Evolutionary conservation across 495 filamentous ascomycete species (phyloP).

Genomic region (Wilcoxina mikolae): DNA sequence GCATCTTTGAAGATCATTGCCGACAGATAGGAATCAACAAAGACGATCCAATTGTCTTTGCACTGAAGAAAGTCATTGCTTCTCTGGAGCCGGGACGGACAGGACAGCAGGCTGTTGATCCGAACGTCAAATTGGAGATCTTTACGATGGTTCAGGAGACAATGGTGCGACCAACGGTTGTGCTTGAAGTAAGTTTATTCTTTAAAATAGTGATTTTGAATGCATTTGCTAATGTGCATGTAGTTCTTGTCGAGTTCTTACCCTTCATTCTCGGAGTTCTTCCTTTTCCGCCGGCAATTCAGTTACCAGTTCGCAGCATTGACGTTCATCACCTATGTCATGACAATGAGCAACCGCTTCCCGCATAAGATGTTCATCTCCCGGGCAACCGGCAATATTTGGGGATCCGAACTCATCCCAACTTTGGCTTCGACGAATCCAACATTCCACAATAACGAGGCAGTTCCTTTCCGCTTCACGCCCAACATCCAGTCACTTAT

Average conservation of each 20-base stretch:
- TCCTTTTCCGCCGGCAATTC: slow-evolving; percentile 93
- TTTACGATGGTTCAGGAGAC: slow-evolving; percentile 82
- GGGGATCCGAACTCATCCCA: slow-evolving; percentile 86
- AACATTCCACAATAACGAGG: slow-evolving; percentile 84
- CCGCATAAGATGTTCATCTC: slow-evolving; percentile 90
- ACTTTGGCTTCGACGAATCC: slow-evolving; percentile 65
- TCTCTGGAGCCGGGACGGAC: slow-evolving; percentile 49
- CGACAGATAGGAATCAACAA: slow-evolving; percentile 70
- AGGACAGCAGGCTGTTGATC: slow-evolving; percentile 16
- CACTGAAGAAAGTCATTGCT: slow-evolving; percentile 77
- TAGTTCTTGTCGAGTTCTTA: slow-evolving; percentile 75
- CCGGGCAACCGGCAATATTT: slow-evolving; percentile 77
- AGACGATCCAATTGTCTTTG: slow-evolving; percentile 88
- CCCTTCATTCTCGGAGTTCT: slow-evolving; percentile 84
- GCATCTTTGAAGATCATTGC: slow-evolving; percentile 90
- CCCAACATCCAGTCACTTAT: slow-evolving; percentile 91
- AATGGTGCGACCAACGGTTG: slow-evolving; percentile 66
- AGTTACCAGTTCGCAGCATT: slow-evolving; percentile 90
- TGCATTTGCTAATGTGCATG: slow-evolving; percentile 11
- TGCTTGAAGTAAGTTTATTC: slow-evolving; percentile 40
- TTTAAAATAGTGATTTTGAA: not conserved
- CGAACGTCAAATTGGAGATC: slow-evolving; percentile 62
- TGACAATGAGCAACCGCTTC: slow-evolving; percentile 87
- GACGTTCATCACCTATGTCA: slow-evolving; percentile 96
- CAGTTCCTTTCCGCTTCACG: slow-evolving; percentile 90